Conservation (phyloP, 768 basidiomycete species). For the Amanita inopinata region DNA sequence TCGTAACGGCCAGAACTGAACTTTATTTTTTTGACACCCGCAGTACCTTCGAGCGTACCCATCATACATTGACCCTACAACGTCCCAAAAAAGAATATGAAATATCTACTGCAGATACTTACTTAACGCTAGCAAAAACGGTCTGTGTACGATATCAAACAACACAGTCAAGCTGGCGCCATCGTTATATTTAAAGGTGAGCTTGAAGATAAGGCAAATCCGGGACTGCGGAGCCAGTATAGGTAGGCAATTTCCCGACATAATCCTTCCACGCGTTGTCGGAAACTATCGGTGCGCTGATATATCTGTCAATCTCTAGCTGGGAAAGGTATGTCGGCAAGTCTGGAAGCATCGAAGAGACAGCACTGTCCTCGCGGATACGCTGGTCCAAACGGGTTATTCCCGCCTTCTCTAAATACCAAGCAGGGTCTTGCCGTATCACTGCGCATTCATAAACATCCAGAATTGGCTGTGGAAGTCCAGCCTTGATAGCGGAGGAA, state of each 20-base stretch:
- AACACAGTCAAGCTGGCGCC: not conserved
- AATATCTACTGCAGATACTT: too few species aligned
- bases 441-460: constrained; percentile 47
- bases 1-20: too few species aligned
- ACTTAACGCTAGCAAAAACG: too few species aligned
- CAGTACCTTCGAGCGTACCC: too few species aligned
- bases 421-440: constrained; percentile 45
- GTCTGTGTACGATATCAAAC: too few species aligned
- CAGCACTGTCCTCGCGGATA: constrained; percentile 34
- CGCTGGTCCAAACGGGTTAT: constrained; percentile 40
- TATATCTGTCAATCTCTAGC: constrained; percentile 39
- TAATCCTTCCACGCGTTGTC: constrained; percentile 42
- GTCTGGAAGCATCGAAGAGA: constrained; percentile 33
- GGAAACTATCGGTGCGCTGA: constrained; percentile 44
- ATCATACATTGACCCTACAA: too few species aligned
- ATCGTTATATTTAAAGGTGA: constrained; percentile 24
- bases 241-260: constrained; percentile 27
- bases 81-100: too few species aligned
- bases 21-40: too few species aligned
- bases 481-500: constrained; percentile 35
- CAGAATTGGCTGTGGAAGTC: constrained; percentile 37
- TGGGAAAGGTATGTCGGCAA: constrained; percentile 30
- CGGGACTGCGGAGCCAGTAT: constrained; percentile 32
- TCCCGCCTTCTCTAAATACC: constrained; percentile 47
- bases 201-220: constrained; percentile 30